A percentile compares a stretch with the other conserved stretches of the same genome.
phyloP scores from a whole-genome alignment of 257 asterid species.

The Scutellaria baicalensis region DNA sequence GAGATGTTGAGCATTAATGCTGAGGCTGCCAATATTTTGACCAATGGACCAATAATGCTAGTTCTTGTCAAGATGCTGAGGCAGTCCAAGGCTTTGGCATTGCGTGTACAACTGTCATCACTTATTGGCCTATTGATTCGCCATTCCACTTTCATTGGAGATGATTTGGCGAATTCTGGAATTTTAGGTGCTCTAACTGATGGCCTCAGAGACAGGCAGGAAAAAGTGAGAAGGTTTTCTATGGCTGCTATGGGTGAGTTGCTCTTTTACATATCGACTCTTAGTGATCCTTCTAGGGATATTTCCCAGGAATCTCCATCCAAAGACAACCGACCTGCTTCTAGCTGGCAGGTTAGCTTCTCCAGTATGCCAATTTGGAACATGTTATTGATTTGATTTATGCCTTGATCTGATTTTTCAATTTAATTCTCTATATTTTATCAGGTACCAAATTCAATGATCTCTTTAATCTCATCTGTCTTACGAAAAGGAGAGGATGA shows the following conservation, averaged over 20 bases:
- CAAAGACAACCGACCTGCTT: constrained; percentile 67
- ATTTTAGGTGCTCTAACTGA: constrained; percentile 86
- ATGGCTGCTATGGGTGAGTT: constrained; percentile 98
- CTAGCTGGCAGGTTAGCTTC: constrained; percentile 92
- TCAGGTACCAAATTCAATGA: constrained; percentile 78
- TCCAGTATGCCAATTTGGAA: constrained; percentile 7
- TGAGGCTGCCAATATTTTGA: constrained; percentile 91
- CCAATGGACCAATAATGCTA: constrained; percentile 92
- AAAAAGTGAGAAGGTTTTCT: constrained; percentile 93
- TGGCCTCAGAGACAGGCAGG: constrained; percentile 96
- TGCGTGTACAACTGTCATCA: constrained; percentile 90
- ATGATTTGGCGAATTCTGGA: constrained; percentile 91
- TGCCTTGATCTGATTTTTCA: not conserved
- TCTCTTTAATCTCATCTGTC: constrained; percentile 75
- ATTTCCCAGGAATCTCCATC: constrained; percentile 82
- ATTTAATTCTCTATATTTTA: constrained; percentile 11
- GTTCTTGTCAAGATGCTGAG: constrained; percentile 75
- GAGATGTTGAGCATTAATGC: constrained; percentile 79
- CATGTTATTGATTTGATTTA: not conserved
- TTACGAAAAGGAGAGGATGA: constrained; percentile 97
- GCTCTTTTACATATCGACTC: constrained; percentile 92
- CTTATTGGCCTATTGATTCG: constrained; percentile 89
- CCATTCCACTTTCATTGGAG: constrained; percentile 91
- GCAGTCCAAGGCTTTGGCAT: constrained; percentile 82
- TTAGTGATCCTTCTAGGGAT: constrained; percentile 58